A percentile compares a stretch with the other conserved stretches of the same genome.
Evolutionary conservation across 352 stramenopile genomes (phyloP).

Genomic region (Phytophthora tentaculata): DNA sequence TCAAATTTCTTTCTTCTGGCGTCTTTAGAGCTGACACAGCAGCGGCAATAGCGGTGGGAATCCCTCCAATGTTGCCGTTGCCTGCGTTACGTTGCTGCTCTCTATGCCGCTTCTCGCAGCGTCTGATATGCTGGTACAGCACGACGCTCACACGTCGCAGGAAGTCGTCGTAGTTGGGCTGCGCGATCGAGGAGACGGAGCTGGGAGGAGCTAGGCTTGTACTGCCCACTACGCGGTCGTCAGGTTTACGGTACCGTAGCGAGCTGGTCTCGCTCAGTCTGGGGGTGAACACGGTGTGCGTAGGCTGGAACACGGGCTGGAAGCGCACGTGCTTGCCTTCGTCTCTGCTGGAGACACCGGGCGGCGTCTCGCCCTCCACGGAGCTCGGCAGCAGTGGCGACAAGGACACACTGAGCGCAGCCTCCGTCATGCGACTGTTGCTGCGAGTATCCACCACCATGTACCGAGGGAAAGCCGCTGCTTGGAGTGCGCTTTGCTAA

Average conservation of each 20-base stretch:
- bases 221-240: slow-evolving; percentile 71
- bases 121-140: slow-evolving; percentile 89
- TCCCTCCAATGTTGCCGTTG: not conserved
- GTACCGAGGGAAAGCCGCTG: not conserved
- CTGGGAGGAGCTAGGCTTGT: slow-evolving; percentile 70
- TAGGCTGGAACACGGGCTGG: slow-evolving; percentile 75
- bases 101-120: slow-evolving; percentile 81
- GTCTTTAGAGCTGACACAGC: slow-evolving; percentile 31
- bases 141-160: slow-evolving; percentile 89
- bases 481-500: slow-evolving; percentile 4
- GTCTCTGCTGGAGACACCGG: not conserved
- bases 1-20: slow-evolving; percentile 19
- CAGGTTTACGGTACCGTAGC: slow-evolving; percentile 82
- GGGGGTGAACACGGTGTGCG: slow-evolving; percentile 86
- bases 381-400: slow-evolving; percentile 82
- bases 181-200: slow-evolving; percentile 81
- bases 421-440: slow-evolving; percentile 43
- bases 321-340: slow-evolving; percentile 74
- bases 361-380: slow-evolving; percentile 62
- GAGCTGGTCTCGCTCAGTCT: slow-evolving; percentile 67
- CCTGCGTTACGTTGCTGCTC: slow-evolving; percentile 56
- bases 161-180: slow-evolving; percentile 93
- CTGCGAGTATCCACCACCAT: slow-evolving; percentile 59
- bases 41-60: slow-evolving; percentile 29
- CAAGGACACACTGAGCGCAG: slow-evolving; percentile 75